These are phyloP conservation scores for Naganishia antarctica DNA, from an alignment of 768 basidiomycete species.

Conservation along the genomic window DNA sequence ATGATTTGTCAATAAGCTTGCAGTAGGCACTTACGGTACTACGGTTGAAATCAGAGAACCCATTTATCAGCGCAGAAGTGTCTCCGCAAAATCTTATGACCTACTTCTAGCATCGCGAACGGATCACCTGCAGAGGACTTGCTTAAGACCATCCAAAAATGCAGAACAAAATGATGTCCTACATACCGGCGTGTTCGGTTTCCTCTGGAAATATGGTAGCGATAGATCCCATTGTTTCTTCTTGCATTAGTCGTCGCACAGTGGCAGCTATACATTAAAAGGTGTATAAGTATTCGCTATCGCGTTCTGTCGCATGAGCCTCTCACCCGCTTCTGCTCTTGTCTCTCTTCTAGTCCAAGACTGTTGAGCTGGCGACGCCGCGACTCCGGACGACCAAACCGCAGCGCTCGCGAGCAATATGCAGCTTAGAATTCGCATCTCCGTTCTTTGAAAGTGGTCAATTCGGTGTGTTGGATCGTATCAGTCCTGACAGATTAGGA, in stretches of 20 bases:
- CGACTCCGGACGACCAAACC: neutral
- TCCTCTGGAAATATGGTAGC: conserved; percentile 40
- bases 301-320: neutral
- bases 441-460: neutral
- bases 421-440: neutral
- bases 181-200: conserved; percentile 32
- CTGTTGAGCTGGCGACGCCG: neutral
- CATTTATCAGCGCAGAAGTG: neutral
- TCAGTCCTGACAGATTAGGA: too few relatives aligned
- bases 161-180: neutral
- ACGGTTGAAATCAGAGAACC: neutral
- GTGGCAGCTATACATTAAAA: conserved; percentile 24
- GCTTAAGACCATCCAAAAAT: neutral
- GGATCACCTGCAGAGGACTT: conserved; percentile 34
- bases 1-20: neutral
- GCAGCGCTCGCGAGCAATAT: neutral
- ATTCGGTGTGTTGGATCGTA: too few relatives aligned
- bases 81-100: too few relatives aligned
- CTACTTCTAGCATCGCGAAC: conserved; percentile 45
- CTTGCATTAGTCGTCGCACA: conserved; percentile 33
- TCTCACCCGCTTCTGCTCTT: conserved; percentile 4
- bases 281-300: neutral
- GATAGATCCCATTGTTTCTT: conserved; percentile 37
- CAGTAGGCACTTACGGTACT: conserved; percentile 27
- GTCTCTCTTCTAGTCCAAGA: conserved; percentile 9